phyloP scores from a whole-genome alignment of 2,329 filamentous ascomycete species.

The Cladosporium cucumerinum region DNA sequence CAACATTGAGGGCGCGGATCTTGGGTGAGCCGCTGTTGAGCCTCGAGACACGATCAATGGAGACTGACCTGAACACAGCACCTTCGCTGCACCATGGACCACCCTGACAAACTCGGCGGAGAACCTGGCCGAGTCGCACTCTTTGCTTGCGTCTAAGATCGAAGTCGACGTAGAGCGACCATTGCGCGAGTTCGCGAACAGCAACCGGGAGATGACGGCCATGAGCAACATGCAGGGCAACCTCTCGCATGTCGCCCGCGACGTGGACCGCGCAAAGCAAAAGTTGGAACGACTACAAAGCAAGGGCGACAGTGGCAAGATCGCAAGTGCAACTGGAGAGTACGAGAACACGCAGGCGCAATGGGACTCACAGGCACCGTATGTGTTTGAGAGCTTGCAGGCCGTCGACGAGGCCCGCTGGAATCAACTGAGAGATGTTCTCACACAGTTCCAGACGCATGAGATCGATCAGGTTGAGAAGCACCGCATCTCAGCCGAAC shows the following conservation, averaged over 20 bases:
- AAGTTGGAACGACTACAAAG: constrained; percentile 79
- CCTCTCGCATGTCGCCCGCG: constrained; percentile 73
- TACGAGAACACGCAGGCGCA: constrained; percentile 76
- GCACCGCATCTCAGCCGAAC: constrained; percentile 69
- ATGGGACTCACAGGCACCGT: constrained; percentile 93
- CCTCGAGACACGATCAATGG: constrained; percentile 6
- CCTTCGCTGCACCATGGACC: constrained; percentile 88
- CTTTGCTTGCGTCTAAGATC: constrained; percentile 74
- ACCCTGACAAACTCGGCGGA: constrained; percentile 79
- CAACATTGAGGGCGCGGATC: constrained; percentile 61
- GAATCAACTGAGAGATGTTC: constrained; percentile 82
- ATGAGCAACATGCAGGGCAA: constrained; percentile 81
- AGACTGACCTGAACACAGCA: constrained; percentile 50
- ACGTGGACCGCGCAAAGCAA: constrained; percentile 78
- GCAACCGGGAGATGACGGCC: constrained; percentile 71
- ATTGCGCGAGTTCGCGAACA: constrained; percentile 69
- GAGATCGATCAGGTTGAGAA: constrained; percentile 84
- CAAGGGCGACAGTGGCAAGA: constrained; percentile 76
- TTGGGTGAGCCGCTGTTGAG: constrained; percentile 66
- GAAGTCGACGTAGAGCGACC: constrained; percentile 85
- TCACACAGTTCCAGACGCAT: constrained; percentile 91
- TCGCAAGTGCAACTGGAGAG: constrained; percentile 68
- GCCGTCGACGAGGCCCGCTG: constrained; percentile 83
- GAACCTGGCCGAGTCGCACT: constrained; percentile 77
- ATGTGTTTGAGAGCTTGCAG: constrained; percentile 90